Evolutionary conservation across 768 basidiomycete genomes (phyloP), one percentile per base, ranked within the genome.

Genomic region (Pulveroboletus ravenelii): DNA sequence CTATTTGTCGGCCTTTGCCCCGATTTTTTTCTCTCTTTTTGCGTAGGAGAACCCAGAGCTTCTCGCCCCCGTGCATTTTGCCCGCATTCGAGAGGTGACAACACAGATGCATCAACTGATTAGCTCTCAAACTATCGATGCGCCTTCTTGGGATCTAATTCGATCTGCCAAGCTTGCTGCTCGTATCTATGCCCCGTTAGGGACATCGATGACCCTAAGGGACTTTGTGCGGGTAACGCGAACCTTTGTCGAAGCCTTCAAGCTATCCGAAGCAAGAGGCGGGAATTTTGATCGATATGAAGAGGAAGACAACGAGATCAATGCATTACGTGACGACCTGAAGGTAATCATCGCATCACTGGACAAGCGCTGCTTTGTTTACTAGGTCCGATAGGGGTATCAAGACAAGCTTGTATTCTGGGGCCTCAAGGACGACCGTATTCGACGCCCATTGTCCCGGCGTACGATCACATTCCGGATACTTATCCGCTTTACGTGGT

Each of bases 371-470:
- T 31, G 18, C 17, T 31, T 47, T 32, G 34, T 45, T 60, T 10
- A 57, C 35, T 18, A 18, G 15, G 10, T 10, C 38, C 36, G 31
- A 13, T 61, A 90, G 89, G 70, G 60, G 1, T 90, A 93, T 61
- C 89, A 93, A 72, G 82, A 89, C 63, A 73, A 79, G 44, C 77
- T 94, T 17, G 71, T 77, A 29, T 66, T 66, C 27, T 80, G 78
- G 71, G 81, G 86, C 14, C 77, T 94, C 65, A 93, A 89, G 64
- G 92, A 94, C 58, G 90, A 93, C 65, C 82, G 93, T 36, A 81
- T 93, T 45, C 80, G 88, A 40, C 77, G 78, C 36, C 84, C 84
- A 5, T 72, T 88, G 15, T 65, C 71, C 23, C 74, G 78, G 35
- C 74, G 61, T 17, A 73, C 72, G 29, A 81, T 91, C 27, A 46